Conservation (phyloP, 2,329 filamentous ascomycete species). For the Alternaria sp. region DNA sequence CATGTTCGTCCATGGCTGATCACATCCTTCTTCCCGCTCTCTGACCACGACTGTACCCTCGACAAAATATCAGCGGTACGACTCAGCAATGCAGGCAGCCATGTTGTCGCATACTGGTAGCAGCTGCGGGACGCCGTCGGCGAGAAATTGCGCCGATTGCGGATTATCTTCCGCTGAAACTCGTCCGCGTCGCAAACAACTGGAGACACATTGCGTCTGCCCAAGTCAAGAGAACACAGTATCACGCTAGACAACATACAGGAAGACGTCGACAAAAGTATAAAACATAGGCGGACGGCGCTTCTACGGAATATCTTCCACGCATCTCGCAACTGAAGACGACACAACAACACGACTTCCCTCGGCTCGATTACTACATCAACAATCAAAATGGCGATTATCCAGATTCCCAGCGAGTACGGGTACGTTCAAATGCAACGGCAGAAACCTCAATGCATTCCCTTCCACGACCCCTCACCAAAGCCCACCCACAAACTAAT, state of each 20-base stretch:
- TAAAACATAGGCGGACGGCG: background rate
- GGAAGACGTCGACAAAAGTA: background rate
- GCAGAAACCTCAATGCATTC: background rate
- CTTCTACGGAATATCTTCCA: background rate
- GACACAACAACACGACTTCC: background rate
- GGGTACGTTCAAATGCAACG: constrained; percentile 32
- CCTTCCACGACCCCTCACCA: background rate
- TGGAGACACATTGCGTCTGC: background rate
- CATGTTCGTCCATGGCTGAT: background rate
- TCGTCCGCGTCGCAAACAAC: constrained; percentile 24
- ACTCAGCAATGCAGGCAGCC: background rate
- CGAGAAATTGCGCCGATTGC: constrained; percentile 18
- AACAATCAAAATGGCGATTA: constrained; percentile 20
- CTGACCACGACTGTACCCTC: background rate
- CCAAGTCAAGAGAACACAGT: background rate
- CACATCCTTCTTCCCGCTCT: background rate
- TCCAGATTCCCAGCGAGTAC: constrained; percentile 37
- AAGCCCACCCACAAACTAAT: constrained; percentile 8
- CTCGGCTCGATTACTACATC: background rate
- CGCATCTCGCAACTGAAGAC: background rate
- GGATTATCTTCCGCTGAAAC: constrained; percentile 25
- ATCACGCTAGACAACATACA: background rate
- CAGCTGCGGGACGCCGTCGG: constrained; percentile 12
- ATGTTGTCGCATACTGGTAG: background rate
- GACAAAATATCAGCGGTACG: background rate